Evolutionary conservation across 1,284 basidiomycete genomes (phyloP).

Genomic region (Ustilago loliicola): DNA sequence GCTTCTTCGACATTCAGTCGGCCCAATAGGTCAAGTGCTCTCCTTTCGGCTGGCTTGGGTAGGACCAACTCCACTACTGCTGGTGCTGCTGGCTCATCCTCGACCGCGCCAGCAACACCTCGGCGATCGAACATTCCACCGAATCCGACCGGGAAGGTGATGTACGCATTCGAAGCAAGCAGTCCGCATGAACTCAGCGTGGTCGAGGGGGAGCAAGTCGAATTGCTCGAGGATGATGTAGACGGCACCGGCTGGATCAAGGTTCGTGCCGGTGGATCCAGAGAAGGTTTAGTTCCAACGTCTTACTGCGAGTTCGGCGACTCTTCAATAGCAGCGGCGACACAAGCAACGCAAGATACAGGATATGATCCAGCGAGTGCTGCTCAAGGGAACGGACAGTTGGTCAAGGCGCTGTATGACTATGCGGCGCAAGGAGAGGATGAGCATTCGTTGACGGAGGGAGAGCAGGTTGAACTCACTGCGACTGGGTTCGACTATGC

Average conservation of each 20-base stretch:
- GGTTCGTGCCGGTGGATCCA: slow-evolving; percentile 19
- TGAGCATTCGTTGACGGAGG: slow-evolving; percentile 37
- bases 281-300: slow-evolving; percentile 55
- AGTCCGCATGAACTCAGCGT: slow-evolving; percentile 58
- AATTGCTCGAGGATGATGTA: slow-evolving; percentile 54
- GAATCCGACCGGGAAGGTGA: slow-evolving; percentile 23
- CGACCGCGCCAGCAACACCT: neutral
- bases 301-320: slow-evolving; percentile 45
- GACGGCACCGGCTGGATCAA: slow-evolving; percentile 59
- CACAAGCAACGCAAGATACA: slow-evolving; percentile 6
- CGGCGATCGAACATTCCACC: neutral
- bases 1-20: slow-evolving; percentile 1
- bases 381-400: slow-evolving; percentile 35
- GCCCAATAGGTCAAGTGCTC: slow-evolving; percentile 24
- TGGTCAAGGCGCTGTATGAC: slow-evolving; percentile 54
- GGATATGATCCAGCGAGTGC: neutral
- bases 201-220: slow-evolving; percentile 45
- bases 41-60: neutral
- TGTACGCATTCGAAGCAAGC: slow-evolving; percentile 53
- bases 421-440: slow-evolving; percentile 52
- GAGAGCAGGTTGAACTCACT: slow-evolving; percentile 49
- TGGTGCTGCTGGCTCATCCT: neutral
- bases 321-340: neutral
- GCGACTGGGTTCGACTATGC: slow-evolving; percentile 44
- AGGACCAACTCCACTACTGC: neutral